Base-by-base conservation (phyloP, 768 basidiomycete genomes). In the Phlebiopsis flavidoalba region DNA sequence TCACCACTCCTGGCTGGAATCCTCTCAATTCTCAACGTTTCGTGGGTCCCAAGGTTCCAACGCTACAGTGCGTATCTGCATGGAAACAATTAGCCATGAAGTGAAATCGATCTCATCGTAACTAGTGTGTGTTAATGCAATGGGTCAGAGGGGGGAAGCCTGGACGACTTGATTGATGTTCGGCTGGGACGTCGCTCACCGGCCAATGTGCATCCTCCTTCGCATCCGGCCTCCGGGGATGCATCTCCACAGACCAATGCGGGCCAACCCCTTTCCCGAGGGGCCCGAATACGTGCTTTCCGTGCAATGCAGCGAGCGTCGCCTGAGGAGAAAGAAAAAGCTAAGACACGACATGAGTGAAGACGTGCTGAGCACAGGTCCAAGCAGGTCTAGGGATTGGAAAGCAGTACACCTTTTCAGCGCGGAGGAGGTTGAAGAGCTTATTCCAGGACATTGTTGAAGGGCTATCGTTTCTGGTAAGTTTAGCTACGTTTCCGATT, bases 1-100 rank as follows among this genome's bases (percentile, higher is more conserved):
- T 68, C 96, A 98, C 71, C 95, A 96, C 68, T 86, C 95, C 0
- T 98, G 95, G 95, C 81, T 98, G 22, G 95, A 98, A 71, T 79
- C 82, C 0, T 83, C 81, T 58, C 87, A 88, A 62, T 96, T 97
- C 74, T 95, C 93, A 1, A 77, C 87, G 0, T 95, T 96, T 69
- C n/a, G n/a, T n/a, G n/a, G 94, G 93, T 0, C 92, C 93, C 0
- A 84, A 86, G 66, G 86, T 98, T 24, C 93, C 92, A 4, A 89
- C 95, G 1, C 73, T 97, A 40, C 91, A 95, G 91, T 92, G 66
- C 74, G 88, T 75, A 5, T 10, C 52, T 36, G 1, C 22, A 53
- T 14, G 11, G 26, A 31, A 31, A 31, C 6, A 2, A 31, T 2
- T 31, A 31, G 3, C 2, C 26, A 31, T 17, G 7, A 17, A 4